These are phyloP conservation scores for Pythium oligandrum DNA, from an alignment of 352 stramenopile species.

Conservation along the genomic window DNA sequence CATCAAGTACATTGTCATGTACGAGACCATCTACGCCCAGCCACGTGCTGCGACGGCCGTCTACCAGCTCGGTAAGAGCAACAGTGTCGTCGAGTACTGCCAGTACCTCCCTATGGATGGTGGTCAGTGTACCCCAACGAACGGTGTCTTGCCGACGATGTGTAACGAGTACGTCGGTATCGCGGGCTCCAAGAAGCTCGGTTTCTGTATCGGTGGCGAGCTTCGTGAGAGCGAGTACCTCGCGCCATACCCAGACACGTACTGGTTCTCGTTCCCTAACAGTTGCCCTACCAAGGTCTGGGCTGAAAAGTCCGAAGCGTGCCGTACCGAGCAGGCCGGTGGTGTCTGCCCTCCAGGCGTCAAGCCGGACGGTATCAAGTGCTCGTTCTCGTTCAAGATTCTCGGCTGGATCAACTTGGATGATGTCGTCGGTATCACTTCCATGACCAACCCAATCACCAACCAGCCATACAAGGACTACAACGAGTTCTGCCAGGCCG, in stretches of 20 bases:
- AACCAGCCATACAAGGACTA: constrained; percentile 37
- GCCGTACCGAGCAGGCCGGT: constrained; percentile 27
- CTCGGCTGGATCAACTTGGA: constrained; percentile 57
- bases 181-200: constrained; percentile 35
- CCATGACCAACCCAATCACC: constrained; percentile 39
- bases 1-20: constrained; percentile 58
- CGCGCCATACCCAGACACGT: constrained; percentile 71
- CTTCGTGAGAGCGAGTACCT: constrained; percentile 36
- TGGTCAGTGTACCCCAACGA: constrained; percentile 42
- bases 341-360: constrained; percentile 43
- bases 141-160: constrained; percentile 26
- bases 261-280: constrained; percentile 83
- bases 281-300: constrained; percentile 42
- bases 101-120: constrained; percentile 56
- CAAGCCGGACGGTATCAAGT: constrained; percentile 51
- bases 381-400: constrained; percentile 61
- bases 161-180: constrained; percentile 56
- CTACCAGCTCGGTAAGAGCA: constrained; percentile 29
- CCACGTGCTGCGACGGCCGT: constrained; percentile 31
- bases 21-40: constrained; percentile 52
- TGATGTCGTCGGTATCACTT: constrained; percentile 69
- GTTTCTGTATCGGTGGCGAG: constrained; percentile 40
- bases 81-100: constrained; percentile 34
- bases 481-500: constrained; percentile 50
- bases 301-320: constrained; percentile 36